Conservation (phyloP, 768 basidiomycete genomes). For the Termitomyces sp. region DNA sequence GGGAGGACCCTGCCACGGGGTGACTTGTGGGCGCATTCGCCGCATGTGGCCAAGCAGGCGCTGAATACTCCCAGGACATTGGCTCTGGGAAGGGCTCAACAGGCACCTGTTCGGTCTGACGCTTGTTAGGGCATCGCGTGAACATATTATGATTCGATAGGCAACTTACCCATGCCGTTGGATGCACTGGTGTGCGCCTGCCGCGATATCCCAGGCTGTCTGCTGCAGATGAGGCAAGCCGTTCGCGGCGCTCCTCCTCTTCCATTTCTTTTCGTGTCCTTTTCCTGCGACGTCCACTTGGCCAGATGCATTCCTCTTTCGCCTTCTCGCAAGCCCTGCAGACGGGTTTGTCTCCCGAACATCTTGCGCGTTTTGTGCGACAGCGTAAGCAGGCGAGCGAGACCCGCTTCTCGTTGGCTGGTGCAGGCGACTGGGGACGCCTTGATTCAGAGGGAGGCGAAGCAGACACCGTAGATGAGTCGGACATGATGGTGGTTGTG, state of each 20-base stretch:
- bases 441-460: slow-evolving; percentile 6
- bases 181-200: slow-evolving; percentile 1
- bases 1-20: neutral
- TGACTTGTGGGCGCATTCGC: slow-evolving; percentile 1
- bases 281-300: slow-evolving; percentile 16
- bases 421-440: slow-evolving; percentile 5
- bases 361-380: slow-evolving; percentile 18
- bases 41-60: slow-evolving; percentile 8
- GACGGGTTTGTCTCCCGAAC: slow-evolving; percentile 18
- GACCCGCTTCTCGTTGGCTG: slow-evolving; percentile 17
- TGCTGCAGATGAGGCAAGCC: slow-evolving; percentile 13
- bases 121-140: neutral
- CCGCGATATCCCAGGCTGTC: slow-evolving; percentile 11
- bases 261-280: slow-evolving; percentile 18
- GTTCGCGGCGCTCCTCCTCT: slow-evolving; percentile 15
- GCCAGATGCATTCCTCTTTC: slow-evolving; percentile 17
- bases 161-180: slow-evolving; percentile 5
- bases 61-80: slow-evolving; percentile 12
- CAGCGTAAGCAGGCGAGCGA: slow-evolving; percentile 18
- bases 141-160: neutral
- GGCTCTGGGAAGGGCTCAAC: slow-evolving; percentile 2
- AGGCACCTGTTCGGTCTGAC: slow-evolving; percentile 1
- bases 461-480: slow-evolving; percentile 6
- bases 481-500: slow-evolving; percentile 12
- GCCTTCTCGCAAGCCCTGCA: slow-evolving; percentile 17